Base-by-base conservation (phyloP, 1,284 basidiomycete genomes). In the Ustanciosporium gigantosporum region DNA sequence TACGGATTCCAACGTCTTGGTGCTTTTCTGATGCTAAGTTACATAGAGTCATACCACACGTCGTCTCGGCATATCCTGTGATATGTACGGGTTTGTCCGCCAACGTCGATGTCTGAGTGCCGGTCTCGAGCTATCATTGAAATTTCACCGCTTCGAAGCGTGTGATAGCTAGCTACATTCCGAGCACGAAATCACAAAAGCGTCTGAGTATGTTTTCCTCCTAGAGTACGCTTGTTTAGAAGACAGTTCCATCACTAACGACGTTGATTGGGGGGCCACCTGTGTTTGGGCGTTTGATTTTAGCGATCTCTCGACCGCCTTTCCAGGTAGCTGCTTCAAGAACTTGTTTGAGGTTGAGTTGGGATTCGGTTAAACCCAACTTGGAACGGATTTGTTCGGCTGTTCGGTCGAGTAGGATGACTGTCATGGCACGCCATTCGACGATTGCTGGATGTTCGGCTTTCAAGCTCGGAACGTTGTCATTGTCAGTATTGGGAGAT, bases 241-340 rank as follows among this genome's bases (percentile, higher is more conserved):
- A 56, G 2, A 61, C 58, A 2, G 59, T 61, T 21, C 62, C 52
- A 21, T 60, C 59, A 3, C 40, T 45, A 31, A 68, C 29, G 23
- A 67, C 66, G 35, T 64, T 44, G 38, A 94, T 90, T 0, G 91
- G 91, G 1, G 91, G 91, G 0, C 90, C 90, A 3, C 87, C 86
- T 0, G 85, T 87, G 36, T 82, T 80, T 0, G 87, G 87, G 15
- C 92, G 81, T 76, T 85, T 87, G 72, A 83, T 79, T 76, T 86
- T 88, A 0, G 93, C 93, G 36, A 96, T 90, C 79, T 94, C 90
- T 89, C 77, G 25, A 5, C 76, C 93, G 3, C 90, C 91, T 75
- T 93, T 94, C 94, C 93, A 96, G 0, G 92, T 96, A 2, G 91
- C 91, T 41, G 87, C 87, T 79, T 97, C 93, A 23, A 97, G 81